These are phyloP conservation scores for Megacollybia platyphylla DNA, from an alignment of 1,284 basidiomycete genomes.

Conservation along the genomic window DNA sequence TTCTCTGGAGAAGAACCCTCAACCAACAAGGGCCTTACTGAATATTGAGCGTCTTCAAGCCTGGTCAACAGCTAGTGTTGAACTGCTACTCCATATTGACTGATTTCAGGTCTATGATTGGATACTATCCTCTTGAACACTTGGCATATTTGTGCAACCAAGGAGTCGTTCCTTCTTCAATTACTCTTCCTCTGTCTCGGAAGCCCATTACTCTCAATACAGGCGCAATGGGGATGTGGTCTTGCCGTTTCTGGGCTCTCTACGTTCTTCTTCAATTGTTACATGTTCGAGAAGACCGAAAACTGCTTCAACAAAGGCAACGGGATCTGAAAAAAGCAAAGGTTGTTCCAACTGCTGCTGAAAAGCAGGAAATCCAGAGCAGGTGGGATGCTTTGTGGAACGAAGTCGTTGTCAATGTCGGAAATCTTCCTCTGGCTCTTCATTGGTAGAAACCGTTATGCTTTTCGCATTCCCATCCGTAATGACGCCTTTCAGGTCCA, in stretches of 20 bases:
- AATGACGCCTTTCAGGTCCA: slow-evolving; percentile 36
- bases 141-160: slow-evolving; percentile 58
- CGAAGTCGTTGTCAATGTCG: slow-evolving; percentile 62
- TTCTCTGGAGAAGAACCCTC: slow-evolving; percentile 52
- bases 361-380: slow-evolving; percentile 43
- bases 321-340: slow-evolving; percentile 46
- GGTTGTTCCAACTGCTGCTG: slow-evolving; percentile 29
- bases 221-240: slow-evolving; percentile 46
- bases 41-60: slow-evolving; percentile 74
- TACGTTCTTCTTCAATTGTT: slow-evolving; percentile 66
- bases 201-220: slow-evolving; percentile 28
- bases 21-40: slow-evolving; percentile 53
- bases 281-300: slow-evolving; percentile 56
- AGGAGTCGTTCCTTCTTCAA: slow-evolving; percentile 42
- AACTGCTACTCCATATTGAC: background rate
- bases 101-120: slow-evolving; percentile 41
- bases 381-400: slow-evolving; percentile 63
- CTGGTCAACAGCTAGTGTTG: slow-evolving; percentile 25
- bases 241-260: slow-evolving; percentile 63
- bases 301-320: slow-evolving; percentile 39
- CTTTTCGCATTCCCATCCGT: slow-evolving; percentile 1
- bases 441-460: slow-evolving; percentile 54
- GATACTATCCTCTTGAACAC: slow-evolving; percentile 75
- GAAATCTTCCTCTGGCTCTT: slow-evolving; percentile 69
- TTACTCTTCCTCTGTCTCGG: slow-evolving; percentile 29